phyloP scores from a whole-genome alignment of 495 filamentous ascomycete genomes.

The Clohesyomyces aquaticus region DNA sequence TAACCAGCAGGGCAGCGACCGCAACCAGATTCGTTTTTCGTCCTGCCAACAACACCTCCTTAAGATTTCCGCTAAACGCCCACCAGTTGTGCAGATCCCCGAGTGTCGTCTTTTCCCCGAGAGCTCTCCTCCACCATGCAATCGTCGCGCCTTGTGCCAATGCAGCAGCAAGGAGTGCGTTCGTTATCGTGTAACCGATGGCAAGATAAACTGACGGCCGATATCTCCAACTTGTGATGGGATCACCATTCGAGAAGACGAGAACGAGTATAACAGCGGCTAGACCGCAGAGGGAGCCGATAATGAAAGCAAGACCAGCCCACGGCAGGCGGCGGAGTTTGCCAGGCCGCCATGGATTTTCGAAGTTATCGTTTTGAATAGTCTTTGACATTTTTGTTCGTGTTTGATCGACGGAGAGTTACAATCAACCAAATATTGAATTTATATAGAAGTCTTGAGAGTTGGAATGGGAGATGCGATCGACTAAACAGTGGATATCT shows the following conservation, averaged over 20 bases:
- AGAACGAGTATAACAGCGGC: neutral
- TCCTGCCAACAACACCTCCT: neutral
- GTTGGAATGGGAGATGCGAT: too few species aligned
- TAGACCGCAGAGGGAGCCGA: too few species aligned
- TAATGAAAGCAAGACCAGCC: too few species aligned
- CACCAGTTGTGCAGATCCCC: conserved; percentile 4
- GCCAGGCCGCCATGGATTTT: too few species aligned
- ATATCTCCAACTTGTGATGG: neutral
- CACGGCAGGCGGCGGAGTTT: too few species aligned
- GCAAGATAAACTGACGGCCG: conserved; percentile 6
- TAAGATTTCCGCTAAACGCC: conserved; percentile 1
- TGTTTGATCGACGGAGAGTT: too few species aligned
- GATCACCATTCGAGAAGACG: neutral
- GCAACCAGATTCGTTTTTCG: neutral
- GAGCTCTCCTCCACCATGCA: conserved; percentile 8
- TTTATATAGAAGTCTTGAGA: too few species aligned
- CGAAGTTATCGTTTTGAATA: too few species aligned
- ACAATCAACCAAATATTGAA: too few species aligned
- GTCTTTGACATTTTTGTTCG: too few species aligned
- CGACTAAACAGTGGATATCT: too few species aligned
- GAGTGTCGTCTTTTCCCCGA: neutral
- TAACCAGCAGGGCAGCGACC: neutral
- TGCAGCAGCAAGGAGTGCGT: neutral
- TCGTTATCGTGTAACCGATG: neutral
- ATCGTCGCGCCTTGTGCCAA: neutral